Base-by-base conservation (phyloP, 73 alveolate genomes). In the Durusdinium trenchii region DNA sequence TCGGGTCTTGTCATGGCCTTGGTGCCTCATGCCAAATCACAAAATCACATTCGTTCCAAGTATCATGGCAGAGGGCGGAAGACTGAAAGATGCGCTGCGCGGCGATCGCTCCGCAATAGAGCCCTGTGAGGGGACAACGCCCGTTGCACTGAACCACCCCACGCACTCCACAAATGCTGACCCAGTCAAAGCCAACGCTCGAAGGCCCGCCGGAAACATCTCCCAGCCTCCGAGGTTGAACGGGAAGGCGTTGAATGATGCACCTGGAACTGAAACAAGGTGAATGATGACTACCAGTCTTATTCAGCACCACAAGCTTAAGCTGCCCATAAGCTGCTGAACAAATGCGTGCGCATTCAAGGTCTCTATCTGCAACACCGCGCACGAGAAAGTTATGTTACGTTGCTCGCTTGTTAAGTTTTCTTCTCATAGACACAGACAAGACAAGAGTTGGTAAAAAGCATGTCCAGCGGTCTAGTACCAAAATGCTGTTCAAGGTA, bases 101-200 rank as follows among this genome's bases (percentile, higher is more conserved):
- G 98, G 89, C 30, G 98, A 91, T 54, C 98, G 83, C 43, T 91
- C 98, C 3, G 89, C 98, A n/a, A 69, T 46, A 46, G 98, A 69
- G 69, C 98, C 98, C 98, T 91, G 89, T 6, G 54, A 69, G 30
- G 40, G 16, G 16, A 64, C 35, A 64, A n/a, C n/a, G 47, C 28
- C 60, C 40, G 0, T n/a, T 3, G 4, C 76, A 30, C 46, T 40
- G 91, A 9, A 36, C 20, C 84, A 26, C 84, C 32, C 43, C 32
- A 14, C 47, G 1, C 16, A 35, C 46, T 71, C 20, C 84, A 71
- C n/a, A n/a, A n/a, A n/a, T n/a, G n/a, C n/a, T n/a, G n/a, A n/a
- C n/a, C n/a, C n/a, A n/a, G n/a, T n/a, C n/a, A n/a, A n/a, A n/a
- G n/a, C n/a, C n/a, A n/a, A n/a, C n/a, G n/a, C n/a, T n/a, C n/a